Conservation (phyloP, 2,329 filamentous ascomycete genomes). For the Thermomyces lanuginosus region DNA sequence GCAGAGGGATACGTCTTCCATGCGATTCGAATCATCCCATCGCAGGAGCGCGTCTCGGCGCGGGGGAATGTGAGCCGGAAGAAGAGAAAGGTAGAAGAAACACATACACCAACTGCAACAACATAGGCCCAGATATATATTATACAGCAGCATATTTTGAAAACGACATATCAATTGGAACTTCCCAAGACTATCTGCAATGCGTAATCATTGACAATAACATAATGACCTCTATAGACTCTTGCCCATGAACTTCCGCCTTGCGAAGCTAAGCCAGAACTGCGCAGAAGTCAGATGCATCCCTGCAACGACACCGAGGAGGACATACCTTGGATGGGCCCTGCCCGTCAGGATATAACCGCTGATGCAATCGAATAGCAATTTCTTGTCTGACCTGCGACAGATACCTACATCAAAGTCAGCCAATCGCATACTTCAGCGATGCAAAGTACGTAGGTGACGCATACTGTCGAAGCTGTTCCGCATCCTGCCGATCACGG, state of each 20-base stretch:
- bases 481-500: constrained; percentile 70
- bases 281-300: constrained; percentile 32
- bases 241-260: constrained; percentile 99
- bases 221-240: constrained; percentile 39
- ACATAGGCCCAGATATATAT: constrained; percentile 2
- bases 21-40: constrained; percentile 62
- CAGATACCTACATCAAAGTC: constrained; percentile 34
- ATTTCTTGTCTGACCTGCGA: constrained; percentile 88
- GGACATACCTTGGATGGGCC: constrained; percentile 45
- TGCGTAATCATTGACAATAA: too few relatives aligned
- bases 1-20: constrained; percentile 85
- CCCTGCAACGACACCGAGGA: background rate
- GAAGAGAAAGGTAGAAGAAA: constrained; percentile 43
- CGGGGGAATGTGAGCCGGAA: constrained; percentile 54
- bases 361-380: constrained; percentile 61
- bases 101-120: background rate
- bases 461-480: constrained; percentile 66
- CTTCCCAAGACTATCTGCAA: too few relatives aligned
- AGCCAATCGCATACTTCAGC: background rate
- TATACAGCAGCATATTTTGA: too few relatives aligned
- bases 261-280: constrained; percentile 98
- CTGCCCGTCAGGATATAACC: constrained; percentile 65
- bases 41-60: constrained; percentile 64
- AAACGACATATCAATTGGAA: too few relatives aligned
- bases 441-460: constrained; percentile 3